phyloP scores from a whole-genome alignment of 805 yeast genomes.

The Starmerella cellae region DNA sequence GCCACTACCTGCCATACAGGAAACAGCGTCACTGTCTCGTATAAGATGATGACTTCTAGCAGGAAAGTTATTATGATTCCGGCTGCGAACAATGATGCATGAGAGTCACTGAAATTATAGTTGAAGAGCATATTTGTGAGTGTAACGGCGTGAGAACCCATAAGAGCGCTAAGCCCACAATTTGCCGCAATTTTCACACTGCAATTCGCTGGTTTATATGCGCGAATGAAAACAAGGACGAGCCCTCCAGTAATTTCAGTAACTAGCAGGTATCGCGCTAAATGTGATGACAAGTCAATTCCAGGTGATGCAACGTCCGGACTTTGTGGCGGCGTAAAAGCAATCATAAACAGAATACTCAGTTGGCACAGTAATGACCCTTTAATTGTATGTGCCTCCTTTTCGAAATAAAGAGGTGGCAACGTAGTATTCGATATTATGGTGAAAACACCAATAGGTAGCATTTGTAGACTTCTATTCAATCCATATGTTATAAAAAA shows the following conservation, averaged over 20 bases:
- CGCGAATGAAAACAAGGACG: not conserved
- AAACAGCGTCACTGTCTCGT: constrained; percentile 31
- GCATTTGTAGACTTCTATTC: constrained; percentile 36
- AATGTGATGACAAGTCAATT: not conserved
- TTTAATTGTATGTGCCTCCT: constrained; percentile 27
- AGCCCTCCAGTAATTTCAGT: not conserved
- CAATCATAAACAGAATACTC: constrained; percentile 34
- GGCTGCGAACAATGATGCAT: too few relatives aligned
- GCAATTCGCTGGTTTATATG: constrained; percentile 7
- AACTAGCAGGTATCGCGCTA: not conserved
- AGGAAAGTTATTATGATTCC: constrained; percentile 33
- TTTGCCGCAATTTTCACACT: constrained; percentile 6
- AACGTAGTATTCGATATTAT: constrained; percentile 36
- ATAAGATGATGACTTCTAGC: constrained; percentile 32
- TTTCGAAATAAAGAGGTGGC: constrained; percentile 37
- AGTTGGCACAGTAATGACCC: constrained; percentile 33
- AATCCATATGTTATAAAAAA: constrained; percentile 39
- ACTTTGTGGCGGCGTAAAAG: constrained; percentile 7
- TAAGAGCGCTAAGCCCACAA: constrained; percentile 26
- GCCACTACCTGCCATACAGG: constrained; percentile 39
- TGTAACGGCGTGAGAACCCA: constrained; percentile 38
- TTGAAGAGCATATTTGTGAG: constrained; percentile 32
- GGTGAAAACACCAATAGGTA: constrained; percentile 40
- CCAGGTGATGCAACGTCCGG: not conserved
- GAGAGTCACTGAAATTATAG: constrained; percentile 21